Evolutionary conservation across 768 basidiomycete species (phyloP), one percentile per base, ranked within the genome.

Genomic region (Russula sp.): DNA sequence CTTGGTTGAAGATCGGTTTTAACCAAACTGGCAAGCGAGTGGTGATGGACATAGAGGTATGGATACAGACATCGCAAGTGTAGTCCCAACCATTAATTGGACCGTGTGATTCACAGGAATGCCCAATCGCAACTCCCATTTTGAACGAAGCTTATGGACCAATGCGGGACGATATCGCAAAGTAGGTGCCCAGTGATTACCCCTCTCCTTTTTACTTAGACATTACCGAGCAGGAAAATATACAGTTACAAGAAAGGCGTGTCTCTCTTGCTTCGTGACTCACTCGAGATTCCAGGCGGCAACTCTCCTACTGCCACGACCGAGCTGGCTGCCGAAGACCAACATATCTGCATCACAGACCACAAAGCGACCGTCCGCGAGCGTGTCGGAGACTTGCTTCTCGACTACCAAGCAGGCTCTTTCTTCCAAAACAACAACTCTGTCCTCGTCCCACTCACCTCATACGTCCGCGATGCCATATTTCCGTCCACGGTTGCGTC

Each of bases 351-450:
- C 72, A 79, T 97, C 62, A 90, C 92, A 0, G 82, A 93, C 72
- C 92, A 93, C 72, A 88, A 88, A 64, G 84, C 79, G 14, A 84
- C 80, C 11, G 85, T 96, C 1, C 89, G 93, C 59, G 95, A 97
- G 75, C 82, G 83, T 53, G 91, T 98, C 28, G 94, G 92, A 10
- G 76, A 83, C 66, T 84, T 80, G 73, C 74, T 88, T 51, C 97
- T 98, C 76, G 88, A 94, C 72, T 95, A 92, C 75, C 83, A 80
- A 24, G 91, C 88, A 7, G 86, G 89, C 53, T 89, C 92, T 5
- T 99, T 98, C 80, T 98, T 98, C 83, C 96, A 99, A 73, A 98
- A 98, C 79, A 99, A 99, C 82, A 95, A 96, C 72, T 86, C 91
- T 8, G 90, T 96, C 44, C 83, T 98, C 32, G 80, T 86, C 7